Percentiles rank a stretch among this genome's conserved stretches.
These are phyloP conservation scores for Euphorbia peplus DNA, from an alignment of 345 rosid genomes.

Conservation along the genomic window DNA sequence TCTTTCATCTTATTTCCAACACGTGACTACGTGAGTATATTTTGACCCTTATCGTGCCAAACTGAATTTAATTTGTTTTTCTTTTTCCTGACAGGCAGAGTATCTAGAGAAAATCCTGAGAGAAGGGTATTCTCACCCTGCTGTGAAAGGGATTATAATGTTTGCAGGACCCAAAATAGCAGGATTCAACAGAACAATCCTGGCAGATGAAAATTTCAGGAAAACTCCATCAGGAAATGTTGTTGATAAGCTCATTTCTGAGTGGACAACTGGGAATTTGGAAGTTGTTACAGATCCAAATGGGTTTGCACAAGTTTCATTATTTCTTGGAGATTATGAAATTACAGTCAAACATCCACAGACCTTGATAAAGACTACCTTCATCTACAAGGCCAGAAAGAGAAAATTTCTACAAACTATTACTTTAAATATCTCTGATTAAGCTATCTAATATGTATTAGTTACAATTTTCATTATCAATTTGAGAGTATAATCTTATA, in stretches of 20 bases:
- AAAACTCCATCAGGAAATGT: constrained; percentile 53
- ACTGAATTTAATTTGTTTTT: too few relatives aligned
- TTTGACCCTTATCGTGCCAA: too few relatives aligned
- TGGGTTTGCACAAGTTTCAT: constrained; percentile 33
- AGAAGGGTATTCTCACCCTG: constrained; percentile 65
- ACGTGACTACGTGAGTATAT: too few relatives aligned
- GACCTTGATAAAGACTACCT: constrained; percentile 28
- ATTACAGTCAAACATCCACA: constrained; percentile 36
- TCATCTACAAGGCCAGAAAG: constrained; percentile 32
- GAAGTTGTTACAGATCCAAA: constrained; percentile 17
- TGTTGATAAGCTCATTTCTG: constrained; percentile 55
- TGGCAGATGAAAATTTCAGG: constrained; percentile 43
- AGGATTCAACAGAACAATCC: constrained; percentile 42
- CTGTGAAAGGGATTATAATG: constrained; percentile 62
- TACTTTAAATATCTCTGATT: constrained; percentile 8
- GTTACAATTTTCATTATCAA: too few relatives aligned
- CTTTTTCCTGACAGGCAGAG: constrained; percentile 29
- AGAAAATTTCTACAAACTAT: constrained; percentile 16
- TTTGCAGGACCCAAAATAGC: constrained; percentile 60
- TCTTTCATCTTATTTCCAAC: too few relatives aligned
- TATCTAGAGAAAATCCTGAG: constrained; percentile 59
- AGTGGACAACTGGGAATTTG: constrained; percentile 39
- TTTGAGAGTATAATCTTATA: too few relatives aligned
- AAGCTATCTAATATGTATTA: neutral
- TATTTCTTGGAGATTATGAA: constrained; percentile 58